Conservation (phyloP, 805 yeast genomes). For the Komagataella populi region DNA sequence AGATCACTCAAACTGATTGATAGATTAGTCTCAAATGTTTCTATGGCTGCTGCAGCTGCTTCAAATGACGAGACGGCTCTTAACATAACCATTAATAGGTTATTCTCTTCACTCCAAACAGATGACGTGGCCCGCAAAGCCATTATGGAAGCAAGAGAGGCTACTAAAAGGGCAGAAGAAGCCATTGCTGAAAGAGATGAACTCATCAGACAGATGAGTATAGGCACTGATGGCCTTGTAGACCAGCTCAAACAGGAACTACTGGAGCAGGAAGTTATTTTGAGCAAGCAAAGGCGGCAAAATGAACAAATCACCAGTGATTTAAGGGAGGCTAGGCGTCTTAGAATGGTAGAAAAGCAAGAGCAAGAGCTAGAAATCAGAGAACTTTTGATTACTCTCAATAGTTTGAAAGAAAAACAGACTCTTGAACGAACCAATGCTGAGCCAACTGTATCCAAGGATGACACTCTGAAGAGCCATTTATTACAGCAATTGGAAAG, state of each 20-base stretch:
- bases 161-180: constrained; percentile 21
- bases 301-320: constrained; percentile 48
- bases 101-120: constrained; percentile 61
- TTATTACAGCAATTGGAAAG: constrained; percentile 31
- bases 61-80: constrained; percentile 51
- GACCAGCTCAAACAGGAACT: constrained; percentile 46
- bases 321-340: constrained; percentile 47
- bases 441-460: constrained; percentile 7
- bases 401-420: constrained; percentile 24
- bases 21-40: constrained; percentile 38
- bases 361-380: constrained; percentile 68
- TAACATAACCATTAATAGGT: constrained; percentile 62
- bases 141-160: constrained; percentile 26
- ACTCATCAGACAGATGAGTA: constrained; percentile 14
- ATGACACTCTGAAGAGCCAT: constrained; percentile 21
- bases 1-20: constrained; percentile 44
- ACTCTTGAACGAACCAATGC: constrained; percentile 11
- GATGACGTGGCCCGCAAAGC: constrained; percentile 81
- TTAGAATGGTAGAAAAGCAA: constrained; percentile 51
- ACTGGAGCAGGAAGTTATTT: constrained; percentile 45
- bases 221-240: constrained; percentile 70
- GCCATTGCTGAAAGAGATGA: constrained; percentile 28
- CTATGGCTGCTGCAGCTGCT: constrained; percentile 29
- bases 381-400: constrained; percentile 47
- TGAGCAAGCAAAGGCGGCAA: constrained; percentile 45